Evolutionary conservation across 345 rosid genomes (phyloP).

Genomic region (Sapria himalayana): DNA sequence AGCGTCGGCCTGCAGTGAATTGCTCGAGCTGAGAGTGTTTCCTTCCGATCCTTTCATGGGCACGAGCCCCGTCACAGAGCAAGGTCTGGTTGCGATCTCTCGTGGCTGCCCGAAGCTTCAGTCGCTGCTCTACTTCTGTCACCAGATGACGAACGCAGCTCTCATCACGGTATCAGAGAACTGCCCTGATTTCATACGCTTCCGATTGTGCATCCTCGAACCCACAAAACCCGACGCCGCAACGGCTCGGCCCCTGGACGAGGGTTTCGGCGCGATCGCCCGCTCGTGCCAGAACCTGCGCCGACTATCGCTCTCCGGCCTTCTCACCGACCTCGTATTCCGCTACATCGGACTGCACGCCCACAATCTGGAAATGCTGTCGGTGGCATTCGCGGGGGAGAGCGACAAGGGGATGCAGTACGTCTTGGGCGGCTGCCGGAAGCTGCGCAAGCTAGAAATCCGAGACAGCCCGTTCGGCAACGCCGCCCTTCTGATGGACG

Average conservation of each 20-base stretch:
- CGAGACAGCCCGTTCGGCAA: slow-evolving; percentile 78
- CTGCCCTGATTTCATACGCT: slow-evolving; percentile 61
- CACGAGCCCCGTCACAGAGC: slow-evolving; percentile 56
- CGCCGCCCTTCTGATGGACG: slow-evolving; percentile 57
- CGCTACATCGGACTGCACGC: slow-evolving; percentile 71
- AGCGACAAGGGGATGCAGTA: slow-evolving; percentile 72
- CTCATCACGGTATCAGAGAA: slow-evolving; percentile 65
- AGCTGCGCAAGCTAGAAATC: slow-evolving; percentile 73
- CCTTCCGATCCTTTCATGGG: slow-evolving; percentile 56
- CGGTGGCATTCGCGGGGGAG: slow-evolving; percentile 81
- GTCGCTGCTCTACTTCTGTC: slow-evolving; percentile 75
- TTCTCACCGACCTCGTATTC: slow-evolving; percentile 63
- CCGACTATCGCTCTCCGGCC: slow-evolving; percentile 61
- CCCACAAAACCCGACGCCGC: slow-evolving; percentile 51
- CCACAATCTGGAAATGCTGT: slow-evolving; percentile 80
- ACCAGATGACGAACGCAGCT: slow-evolving; percentile 92
- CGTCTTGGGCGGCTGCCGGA: slow-evolving; percentile 80
- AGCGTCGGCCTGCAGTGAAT: slow-evolving; percentile 60
- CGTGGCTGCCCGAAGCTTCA: slow-evolving; percentile 67
- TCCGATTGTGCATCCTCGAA: slow-evolving; percentile 66
- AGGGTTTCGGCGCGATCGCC: slow-evolving; percentile 91
- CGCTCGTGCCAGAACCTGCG: slow-evolving; percentile 52
- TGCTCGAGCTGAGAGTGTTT: slow-evolving; percentile 76
- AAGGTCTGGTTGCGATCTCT: slow-evolving; percentile 70
- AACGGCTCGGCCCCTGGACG: slow-evolving; percentile 57